A percentile compares a stretch with the other conserved stretches of the same genome.
Evolutionary conservation across 1,284 basidiomycete species (phyloP).

Genomic region (Sanghuangporus weigelae): DNA sequence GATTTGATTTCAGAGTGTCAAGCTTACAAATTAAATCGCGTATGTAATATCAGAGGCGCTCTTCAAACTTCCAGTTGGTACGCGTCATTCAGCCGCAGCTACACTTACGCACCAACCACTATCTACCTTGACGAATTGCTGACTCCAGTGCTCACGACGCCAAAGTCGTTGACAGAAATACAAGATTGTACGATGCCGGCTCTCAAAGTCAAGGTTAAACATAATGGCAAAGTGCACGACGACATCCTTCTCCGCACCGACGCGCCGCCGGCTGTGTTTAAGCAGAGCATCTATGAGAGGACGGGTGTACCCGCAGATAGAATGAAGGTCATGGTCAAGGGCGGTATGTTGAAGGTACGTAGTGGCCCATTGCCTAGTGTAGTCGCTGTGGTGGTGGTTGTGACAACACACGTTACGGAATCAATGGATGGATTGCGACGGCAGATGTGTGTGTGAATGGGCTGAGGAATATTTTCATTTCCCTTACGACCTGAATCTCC

Average conservation of each 20-base stretch:
- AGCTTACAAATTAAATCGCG: background rate
- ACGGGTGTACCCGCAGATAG: conserved; percentile 88
- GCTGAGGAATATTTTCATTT: background rate
- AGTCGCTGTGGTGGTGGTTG: conserved; percentile 5
- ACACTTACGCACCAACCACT: background rate
- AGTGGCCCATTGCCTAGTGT: background rate
- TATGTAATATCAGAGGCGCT: background rate
- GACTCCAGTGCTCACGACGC: background rate
- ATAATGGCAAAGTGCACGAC: conserved; percentile 78
- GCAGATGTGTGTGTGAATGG: background rate
- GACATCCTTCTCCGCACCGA: conserved; percentile 58
- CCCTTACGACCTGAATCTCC: background rate
- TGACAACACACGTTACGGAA: background rate
- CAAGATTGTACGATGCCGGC: conserved; percentile 45
- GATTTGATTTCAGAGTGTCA: no score
- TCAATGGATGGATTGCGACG: no score
- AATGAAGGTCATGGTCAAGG: conserved; percentile 98
- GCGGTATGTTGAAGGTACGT: conserved; percentile 80
- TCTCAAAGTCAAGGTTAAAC: conserved; percentile 79
- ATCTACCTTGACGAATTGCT: background rate
- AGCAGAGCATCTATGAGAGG: conserved; percentile 72
- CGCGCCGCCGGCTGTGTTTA: conserved; percentile 70
- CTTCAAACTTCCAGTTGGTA: background rate
- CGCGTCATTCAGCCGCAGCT: background rate
- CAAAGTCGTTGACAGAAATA: background rate